Evolutionary conservation across 2,329 filamentous ascomycete genomes (phyloP).

Genomic region (Coniochaeta sp.): DNA sequence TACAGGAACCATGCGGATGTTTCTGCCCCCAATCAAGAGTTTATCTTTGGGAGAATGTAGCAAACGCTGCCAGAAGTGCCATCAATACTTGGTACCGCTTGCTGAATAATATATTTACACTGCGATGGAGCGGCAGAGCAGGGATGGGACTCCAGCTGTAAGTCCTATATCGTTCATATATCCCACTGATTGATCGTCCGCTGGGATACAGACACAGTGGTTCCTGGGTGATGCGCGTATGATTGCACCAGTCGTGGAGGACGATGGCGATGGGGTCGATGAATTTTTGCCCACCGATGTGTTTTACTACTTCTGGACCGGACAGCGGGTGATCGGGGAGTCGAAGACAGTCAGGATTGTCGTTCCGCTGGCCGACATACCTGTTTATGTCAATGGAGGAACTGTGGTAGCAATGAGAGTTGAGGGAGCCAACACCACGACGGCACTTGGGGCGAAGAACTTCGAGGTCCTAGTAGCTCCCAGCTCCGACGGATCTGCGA

Average conservation of each 20-base stretch:
- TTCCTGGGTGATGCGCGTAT: conserved; percentile 47
- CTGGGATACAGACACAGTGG: conserved; percentile 30
- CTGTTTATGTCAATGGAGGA: conserved; percentile 56
- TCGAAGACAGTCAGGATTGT: conserved; percentile 17
- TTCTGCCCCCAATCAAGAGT: conserved; percentile 46
- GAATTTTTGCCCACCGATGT: conserved; percentile 16
- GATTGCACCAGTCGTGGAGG: conserved; percentile 14
- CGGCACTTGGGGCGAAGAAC: conserved; percentile 35
- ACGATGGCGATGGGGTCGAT: conserved; percentile 8
- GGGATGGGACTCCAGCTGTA: conserved; percentile 58
- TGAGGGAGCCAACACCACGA: conserved; percentile 42
- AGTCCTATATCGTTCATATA: conserved; percentile 66
- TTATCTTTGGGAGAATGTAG: conserved; percentile 59
- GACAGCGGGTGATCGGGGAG: conserved; percentile 29
- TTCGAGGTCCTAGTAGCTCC: conserved; percentile 43
- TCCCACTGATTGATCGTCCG: conserved; percentile 32
- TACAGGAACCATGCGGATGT: conserved; percentile 61
- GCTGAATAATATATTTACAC: conserved; percentile 72
- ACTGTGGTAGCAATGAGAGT: conserved; percentile 50
- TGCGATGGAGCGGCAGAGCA: conserved; percentile 51
- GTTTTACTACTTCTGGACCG: conserved; percentile 46
- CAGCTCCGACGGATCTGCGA: conserved; percentile 36
- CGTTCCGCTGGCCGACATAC: conserved; percentile 33
- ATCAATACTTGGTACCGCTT: conserved; percentile 64
- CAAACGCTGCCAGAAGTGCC: conserved; percentile 52